These are phyloP conservation scores for Kodamaea sp. DNA, from an alignment of 1,139 yeast genomes.

Conservation along the genomic window DNA sequence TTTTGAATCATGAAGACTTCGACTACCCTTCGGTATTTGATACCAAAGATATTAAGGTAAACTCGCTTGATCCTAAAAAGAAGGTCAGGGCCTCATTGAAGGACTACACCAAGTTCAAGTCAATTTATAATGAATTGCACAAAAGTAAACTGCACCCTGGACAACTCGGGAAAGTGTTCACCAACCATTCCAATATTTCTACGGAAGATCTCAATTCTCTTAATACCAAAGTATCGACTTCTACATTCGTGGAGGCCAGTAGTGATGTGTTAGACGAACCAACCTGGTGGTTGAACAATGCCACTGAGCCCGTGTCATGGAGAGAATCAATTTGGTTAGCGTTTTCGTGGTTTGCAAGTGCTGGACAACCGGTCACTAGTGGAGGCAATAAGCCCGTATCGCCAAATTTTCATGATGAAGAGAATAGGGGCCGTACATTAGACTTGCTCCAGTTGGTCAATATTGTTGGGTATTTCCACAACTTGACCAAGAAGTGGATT, in stretches of 20 bases:
- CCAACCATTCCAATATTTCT: slow-evolving; percentile 16
- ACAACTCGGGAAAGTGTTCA: slow-evolving; percentile 7
- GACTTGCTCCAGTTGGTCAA: slow-evolving; percentile 28
- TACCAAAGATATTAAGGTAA: slow-evolving; percentile 9
- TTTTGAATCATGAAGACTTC: slow-evolving; percentile 26
- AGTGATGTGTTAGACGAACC: slow-evolving; percentile 30
- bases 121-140: slow-evolving; percentile 32
- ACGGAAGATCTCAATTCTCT: slow-evolving; percentile 24
- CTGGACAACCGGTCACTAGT: slow-evolving; percentile 55
- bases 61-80: slow-evolving; percentile 12
- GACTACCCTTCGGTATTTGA: slow-evolving; percentile 10
- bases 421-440: slow-evolving; percentile 1
- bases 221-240: slow-evolving; percentile 20
- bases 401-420: slow-evolving; percentile 2
- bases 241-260: slow-evolving; percentile 6
- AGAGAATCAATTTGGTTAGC: slow-evolving; percentile 70
- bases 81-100: slow-evolving; percentile 32
- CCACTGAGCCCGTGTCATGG: slow-evolving; percentile 60
- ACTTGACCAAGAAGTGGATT: slow-evolving; percentile 49
- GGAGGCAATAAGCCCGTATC: slow-evolving; percentile 5
- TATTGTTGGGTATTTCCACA: slow-evolving; percentile 58
- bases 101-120: slow-evolving; percentile 41
- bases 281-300: slow-evolving; percentile 45
- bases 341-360: slow-evolving; percentile 82
- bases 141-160: slow-evolving; percentile 3